phyloP scores from a whole-genome alignment of 2,329 filamentous ascomycete species.

The Fusarium multiceps region DNA sequence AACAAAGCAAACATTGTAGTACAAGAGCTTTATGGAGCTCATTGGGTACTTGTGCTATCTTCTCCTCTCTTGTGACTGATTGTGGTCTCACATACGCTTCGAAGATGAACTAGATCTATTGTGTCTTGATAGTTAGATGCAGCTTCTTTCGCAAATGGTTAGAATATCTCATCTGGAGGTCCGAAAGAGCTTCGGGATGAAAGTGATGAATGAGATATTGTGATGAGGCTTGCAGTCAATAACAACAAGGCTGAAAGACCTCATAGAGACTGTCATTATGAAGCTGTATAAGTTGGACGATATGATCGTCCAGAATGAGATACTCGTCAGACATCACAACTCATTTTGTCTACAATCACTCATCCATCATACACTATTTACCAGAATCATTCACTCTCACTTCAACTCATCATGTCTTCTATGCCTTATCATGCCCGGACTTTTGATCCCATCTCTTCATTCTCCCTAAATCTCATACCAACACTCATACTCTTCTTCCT shows the following conservation, averaged over 20 bases:
- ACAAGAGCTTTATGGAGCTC: background rate
- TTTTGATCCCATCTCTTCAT: slow-evolving; percentile 6
- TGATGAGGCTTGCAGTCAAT: background rate
- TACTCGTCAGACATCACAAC: background rate
- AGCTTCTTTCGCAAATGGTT: background rate
- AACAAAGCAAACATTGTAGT: background rate
- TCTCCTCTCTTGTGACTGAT: background rate
- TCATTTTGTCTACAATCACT: background rate
- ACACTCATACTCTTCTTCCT: slow-evolving; percentile 13
- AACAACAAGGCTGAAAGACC: background rate
- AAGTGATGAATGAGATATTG: background rate
- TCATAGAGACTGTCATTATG: background rate
- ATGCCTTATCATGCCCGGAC: background rate
- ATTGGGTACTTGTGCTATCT: slow-evolving; percentile 6
- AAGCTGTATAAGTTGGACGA: slow-evolving; percentile 15
- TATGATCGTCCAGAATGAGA: background rate
- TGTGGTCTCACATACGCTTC: background rate
- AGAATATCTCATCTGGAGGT: background rate
- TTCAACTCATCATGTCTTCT: slow-evolving; percentile 4
- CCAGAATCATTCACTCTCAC: background rate
- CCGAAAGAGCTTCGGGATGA: background rate
- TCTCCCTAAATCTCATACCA: slow-evolving; percentile 24
- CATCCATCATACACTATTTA: background rate
- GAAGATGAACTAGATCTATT: background rate
- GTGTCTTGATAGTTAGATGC: background rate